Conservation (phyloP, 768 basidiomycete genomes). For the Rhizopogon sp. region DNA sequence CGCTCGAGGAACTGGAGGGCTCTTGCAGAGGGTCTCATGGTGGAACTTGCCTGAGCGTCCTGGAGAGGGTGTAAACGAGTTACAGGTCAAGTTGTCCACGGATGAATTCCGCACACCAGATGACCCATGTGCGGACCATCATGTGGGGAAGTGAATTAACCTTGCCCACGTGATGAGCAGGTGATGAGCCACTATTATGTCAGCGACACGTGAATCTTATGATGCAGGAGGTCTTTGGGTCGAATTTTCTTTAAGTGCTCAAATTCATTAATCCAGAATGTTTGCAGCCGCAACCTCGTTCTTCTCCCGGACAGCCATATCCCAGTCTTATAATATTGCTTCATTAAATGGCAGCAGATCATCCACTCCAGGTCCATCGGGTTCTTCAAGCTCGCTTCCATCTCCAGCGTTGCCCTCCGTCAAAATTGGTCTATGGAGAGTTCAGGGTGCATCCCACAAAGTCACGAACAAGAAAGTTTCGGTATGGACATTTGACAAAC, state of each 20-base stretch:
- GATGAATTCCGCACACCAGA: neutral
- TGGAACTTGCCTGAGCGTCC: neutral
- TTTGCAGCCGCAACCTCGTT: conserved; percentile 81
- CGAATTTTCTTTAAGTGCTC: too few relatives aligned
- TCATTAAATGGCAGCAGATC: conserved; percentile 31
- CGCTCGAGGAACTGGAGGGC: conserved; percentile 35
- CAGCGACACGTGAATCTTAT: conserved; percentile 1
- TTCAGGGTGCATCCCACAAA: conserved; percentile 84
- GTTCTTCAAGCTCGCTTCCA: conserved; percentile 31
- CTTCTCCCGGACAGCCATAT: conserved; percentile 76
- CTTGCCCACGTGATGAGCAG: neutral
- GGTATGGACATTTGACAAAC: conserved; percentile 92
- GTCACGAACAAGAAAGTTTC: conserved; percentile 86
- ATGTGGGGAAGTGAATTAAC: neutral
- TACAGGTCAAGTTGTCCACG: neutral
- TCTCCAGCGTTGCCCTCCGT: conserved; percentile 47
- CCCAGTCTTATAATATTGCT: conserved; percentile 73
- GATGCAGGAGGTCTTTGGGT: too few relatives aligned
- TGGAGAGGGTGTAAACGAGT: neutral
- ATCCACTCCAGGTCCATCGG: conserved; percentile 30
- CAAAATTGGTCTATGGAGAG: conserved; percentile 82
- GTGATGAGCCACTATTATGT: conserved; percentile 1
- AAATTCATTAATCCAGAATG: conserved; percentile 33
- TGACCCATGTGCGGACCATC: neutral
- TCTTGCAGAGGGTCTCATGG: conserved; percentile 49